Evolutionary conservation across 2,329 filamentous ascomycete species (phyloP).

Genomic region (Botrytis cinerea): DNA sequence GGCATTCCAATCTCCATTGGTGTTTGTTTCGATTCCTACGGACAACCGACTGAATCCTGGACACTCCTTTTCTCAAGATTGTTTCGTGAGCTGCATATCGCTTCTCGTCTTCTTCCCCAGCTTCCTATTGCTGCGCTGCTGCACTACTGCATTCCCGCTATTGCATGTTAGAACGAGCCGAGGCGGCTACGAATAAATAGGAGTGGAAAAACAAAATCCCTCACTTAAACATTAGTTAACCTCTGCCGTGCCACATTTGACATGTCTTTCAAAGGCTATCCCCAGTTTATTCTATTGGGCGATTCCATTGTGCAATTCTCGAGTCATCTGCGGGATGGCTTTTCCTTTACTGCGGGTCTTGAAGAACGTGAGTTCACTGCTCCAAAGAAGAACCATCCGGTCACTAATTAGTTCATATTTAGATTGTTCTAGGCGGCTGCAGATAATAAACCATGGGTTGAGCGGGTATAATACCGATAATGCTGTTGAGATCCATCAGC

Average conservation of each 20-base stretch:
- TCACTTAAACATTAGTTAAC: not conserved
- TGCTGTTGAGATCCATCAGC: constrained; percentile 66
- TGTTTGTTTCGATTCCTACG: not conserved
- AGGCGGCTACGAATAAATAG: not conserved
- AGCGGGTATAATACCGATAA: constrained; percentile 80
- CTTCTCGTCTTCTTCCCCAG: not conserved
- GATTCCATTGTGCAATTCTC: constrained; percentile 82
- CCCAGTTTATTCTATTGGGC: constrained; percentile 79
- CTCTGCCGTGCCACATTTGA: not conserved
- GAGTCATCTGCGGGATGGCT: constrained; percentile 62
- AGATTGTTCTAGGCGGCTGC: constrained; percentile 77
- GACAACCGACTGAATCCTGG: not conserved
- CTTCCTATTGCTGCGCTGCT: not conserved
- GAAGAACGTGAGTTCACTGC: constrained; percentile 33
- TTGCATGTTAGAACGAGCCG: not conserved
- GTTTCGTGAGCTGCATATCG: not conserved
- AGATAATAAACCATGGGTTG: constrained; percentile 86
- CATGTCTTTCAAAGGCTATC: constrained; percentile 19
- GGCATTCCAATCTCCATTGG: not conserved
- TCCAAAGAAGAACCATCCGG: constrained; percentile 20
- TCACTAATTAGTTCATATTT: constrained; percentile 24
- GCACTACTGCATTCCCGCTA: not conserved
- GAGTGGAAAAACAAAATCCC: not conserved
- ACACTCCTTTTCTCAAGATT: not conserved
- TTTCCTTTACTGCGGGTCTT: constrained; percentile 72